A percentile compares a stretch with the other conserved stretches of the same genome.
Conservation (phyloP, 371 early-diverging fungal species). For the Mucor lusitanicus region DNA sequence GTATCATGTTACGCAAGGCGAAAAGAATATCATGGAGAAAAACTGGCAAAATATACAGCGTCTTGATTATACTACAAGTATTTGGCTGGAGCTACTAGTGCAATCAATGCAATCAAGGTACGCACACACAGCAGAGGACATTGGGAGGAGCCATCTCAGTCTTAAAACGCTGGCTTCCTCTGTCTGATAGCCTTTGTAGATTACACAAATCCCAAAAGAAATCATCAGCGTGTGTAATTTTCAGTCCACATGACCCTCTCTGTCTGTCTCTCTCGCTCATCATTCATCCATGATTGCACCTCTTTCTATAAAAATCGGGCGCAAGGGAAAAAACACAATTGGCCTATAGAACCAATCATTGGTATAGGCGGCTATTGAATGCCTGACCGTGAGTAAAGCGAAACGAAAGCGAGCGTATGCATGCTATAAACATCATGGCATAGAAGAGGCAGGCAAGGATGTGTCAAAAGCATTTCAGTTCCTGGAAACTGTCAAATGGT, state of each 20-base stretch:
- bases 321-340: conserved; percentile 5
- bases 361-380: conserved; percentile 8
- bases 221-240: conserved; percentile 4
- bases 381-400: conserved; percentile 19
- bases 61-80: background rate
- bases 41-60: background rate
- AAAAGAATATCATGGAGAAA: background rate
- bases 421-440: background rate
- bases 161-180: too few species aligned
- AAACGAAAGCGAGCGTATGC: background rate
- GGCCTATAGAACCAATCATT: conserved; percentile 17
- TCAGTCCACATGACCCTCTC: background rate
- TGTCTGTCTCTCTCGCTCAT: background rate
- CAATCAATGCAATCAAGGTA: background rate
- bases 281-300: background rate
- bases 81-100: background rate
- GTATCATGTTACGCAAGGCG: conserved; percentile 10
- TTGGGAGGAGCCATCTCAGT: background rate
- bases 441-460: background rate
- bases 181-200: background rate
- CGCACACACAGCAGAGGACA: background rate
- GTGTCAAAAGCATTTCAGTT: conserved; percentile 2
- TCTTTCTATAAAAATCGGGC: background rate
- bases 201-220: background rate
- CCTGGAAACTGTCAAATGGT: conserved; percentile 10